Percentiles rank a stretch among this genome's conserved stretches.
These are phyloP conservation scores for Zangia roseola DNA, from an alignment of 768 basidiomycete genomes.

Conservation along the genomic window DNA sequence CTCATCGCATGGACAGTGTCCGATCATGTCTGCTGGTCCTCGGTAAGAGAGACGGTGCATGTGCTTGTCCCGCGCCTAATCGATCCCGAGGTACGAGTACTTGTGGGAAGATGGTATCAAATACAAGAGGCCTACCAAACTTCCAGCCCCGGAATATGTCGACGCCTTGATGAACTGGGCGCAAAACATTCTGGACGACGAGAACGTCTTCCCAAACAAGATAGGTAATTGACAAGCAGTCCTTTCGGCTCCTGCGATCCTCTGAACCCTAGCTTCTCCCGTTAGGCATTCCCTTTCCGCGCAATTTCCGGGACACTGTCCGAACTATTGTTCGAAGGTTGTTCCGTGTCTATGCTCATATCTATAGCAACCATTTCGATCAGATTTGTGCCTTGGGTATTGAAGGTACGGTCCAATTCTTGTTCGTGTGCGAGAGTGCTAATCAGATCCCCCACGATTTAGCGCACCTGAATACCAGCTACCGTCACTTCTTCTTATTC, in stretches of 20 bases:
- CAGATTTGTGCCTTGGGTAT: slow-evolving; percentile 98
- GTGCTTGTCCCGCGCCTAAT: neutral
- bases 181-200: slow-evolving; percentile 89
- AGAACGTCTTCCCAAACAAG: slow-evolving; percentile 88
- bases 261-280: neutral
- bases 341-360: slow-evolving; percentile 97
- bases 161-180: slow-evolving; percentile 99
- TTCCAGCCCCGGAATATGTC: slow-evolving; percentile 94
- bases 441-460: neutral
- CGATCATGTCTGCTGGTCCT: slow-evolving; percentile 96
- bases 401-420: slow-evolving; percentile 62
- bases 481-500: slow-evolving; percentile 97
- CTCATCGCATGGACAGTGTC: slow-evolving; percentile 54
- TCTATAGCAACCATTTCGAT: slow-evolving; percentile 99
- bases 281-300: slow-evolving; percentile 88
- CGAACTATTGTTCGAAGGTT: slow-evolving; percentile 89
- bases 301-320: slow-evolving; percentile 86
- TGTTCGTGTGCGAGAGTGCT: neutral
- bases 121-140: slow-evolving; percentile 88
- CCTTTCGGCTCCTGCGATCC: slow-evolving; percentile 4
- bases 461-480: slow-evolving; percentile 99
- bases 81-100: slow-evolving; percentile 77
- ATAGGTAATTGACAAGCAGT: slow-evolving; percentile 57
- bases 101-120: slow-evolving; percentile 90
- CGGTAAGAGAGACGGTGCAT: slow-evolving; percentile 48